A percentile compares a stretch with the other conserved stretches of the same genome.
Conservation (phyloP, 352 stramenopile genomes). For the Globisporangium paroecandrum region DNA sequence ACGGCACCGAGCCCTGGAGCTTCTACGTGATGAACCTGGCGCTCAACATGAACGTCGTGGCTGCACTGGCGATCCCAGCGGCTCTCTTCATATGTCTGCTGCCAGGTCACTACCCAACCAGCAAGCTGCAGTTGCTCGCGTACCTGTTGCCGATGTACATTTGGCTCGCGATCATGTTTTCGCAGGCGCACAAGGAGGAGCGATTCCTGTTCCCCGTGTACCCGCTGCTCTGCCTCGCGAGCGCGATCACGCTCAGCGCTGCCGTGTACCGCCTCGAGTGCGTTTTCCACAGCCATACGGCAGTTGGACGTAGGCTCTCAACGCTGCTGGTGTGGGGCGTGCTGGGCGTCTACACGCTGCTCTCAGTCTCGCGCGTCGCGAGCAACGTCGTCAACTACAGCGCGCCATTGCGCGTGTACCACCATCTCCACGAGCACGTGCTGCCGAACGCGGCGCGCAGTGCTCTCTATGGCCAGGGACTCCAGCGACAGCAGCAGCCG, state of each 20-base stretch:
- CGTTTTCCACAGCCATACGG: conserved; percentile 24
- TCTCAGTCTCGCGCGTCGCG: conserved; percentile 54
- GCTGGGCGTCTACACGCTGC: conserved; percentile 46
- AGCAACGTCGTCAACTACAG: conserved; percentile 76
- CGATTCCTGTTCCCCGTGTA: conserved; percentile 97
- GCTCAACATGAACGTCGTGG: conserved; percentile 94
- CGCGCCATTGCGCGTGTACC: conserved; percentile 66
- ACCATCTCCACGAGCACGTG: conserved; percentile 57
- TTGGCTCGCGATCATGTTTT: conserved; percentile 92
- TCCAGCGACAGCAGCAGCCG: conserved; percentile 4
- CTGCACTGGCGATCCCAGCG: conserved; percentile 59
- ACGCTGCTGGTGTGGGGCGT: conserved; percentile 36
- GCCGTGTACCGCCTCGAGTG: conserved; percentile 33
- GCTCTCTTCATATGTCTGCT: conserved; percentile 33
- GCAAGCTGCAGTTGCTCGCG: conserved; percentile 27
- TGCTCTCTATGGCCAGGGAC: conserved; percentile 16
- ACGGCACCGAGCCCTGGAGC: conserved; percentile 92
- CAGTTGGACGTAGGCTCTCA: conserved; percentile 23
- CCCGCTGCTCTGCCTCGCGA: conserved; percentile 83
- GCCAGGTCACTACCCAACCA: conserved; percentile 31
- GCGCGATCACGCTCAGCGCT: conserved; percentile 68
- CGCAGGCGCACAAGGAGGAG: conserved; percentile 98
- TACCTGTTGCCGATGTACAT: conserved; percentile 78
- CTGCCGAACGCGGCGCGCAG: conserved; percentile 36
- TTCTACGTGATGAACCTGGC: conserved; percentile 96